Evolutionary conservation across 305 asterid genomes (phyloP), one percentile per base, ranked within the genome.

Genomic region (Fraxinus albicans): DNA sequence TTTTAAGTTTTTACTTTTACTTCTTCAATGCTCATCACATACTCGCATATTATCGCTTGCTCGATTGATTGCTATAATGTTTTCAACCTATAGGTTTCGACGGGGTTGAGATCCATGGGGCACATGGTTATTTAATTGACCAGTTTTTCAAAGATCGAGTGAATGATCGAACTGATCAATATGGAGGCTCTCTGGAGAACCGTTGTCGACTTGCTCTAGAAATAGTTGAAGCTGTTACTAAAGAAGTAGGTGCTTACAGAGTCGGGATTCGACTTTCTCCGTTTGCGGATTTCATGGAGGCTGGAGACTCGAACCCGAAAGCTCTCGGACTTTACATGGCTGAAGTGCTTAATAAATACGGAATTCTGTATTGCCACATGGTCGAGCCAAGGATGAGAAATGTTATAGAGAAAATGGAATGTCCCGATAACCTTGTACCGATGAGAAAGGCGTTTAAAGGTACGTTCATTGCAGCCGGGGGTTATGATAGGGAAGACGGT

Each of bases 21-120:
- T 69, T 29, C 12, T 10, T 69, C 38, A 69, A 69, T 27, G 35
- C 38, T 29, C 8, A 25, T 69, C 19, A 10, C 19, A 4, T 29
- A 17, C 8, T 29, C 9, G 2, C 38, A 10, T 69, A 27, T 27
- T 25, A 29, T 27, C 36, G 13, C 19, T 9, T 29, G 13, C 15
- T 63, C 17, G 7, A 21, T 50, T 77, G 31, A 21, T 38, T 12
- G 38, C 9, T 7, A 35, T 31, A n/a, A 27, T 17, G 27, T 31
- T 77, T 50, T 36, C 2, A 7, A 9, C 23, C 13, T 21, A 55
- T 86, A 92, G 94, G 98, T 40, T 93, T 93, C 10, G 98, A 93
- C 42, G 96, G 97, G 77, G 88, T 93, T 31, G 96, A 93, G 86
- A 83, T 93, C 84, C 97, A 92, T 9, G 95, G 95, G 17, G 97